Evolutionary conservation across 1,284 basidiomycete genomes (phyloP).

Genomic region (Microbotryum lychnidis-dioicae): DNA sequence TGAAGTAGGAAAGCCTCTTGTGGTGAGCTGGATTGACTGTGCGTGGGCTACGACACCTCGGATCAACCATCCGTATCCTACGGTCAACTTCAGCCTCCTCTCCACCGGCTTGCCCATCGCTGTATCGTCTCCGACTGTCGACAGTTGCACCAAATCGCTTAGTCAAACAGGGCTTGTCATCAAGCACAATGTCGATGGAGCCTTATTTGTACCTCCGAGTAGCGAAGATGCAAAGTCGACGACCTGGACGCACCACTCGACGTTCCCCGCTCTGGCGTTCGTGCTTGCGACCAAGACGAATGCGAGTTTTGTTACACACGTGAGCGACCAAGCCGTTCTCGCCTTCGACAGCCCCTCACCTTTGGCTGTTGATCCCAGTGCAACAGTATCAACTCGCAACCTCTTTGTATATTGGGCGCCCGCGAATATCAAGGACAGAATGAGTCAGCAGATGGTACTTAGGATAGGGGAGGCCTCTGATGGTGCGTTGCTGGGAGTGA

Average conservation of each 20-base stretch:
- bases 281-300: slow-evolving; percentile 90
- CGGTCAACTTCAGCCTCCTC: slow-evolving; percentile 9
- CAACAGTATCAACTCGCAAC: slow-evolving; percentile 49
- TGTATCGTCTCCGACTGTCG: not conserved
- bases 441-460: slow-evolving; percentile 66
- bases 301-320: slow-evolving; percentile 69
- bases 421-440: slow-evolving; percentile 44
- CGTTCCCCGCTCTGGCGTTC: slow-evolving; percentile 81
- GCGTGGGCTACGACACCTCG: not conserved
- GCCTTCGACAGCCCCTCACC: slow-evolving; percentile 56
- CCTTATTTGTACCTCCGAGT: slow-evolving; percentile 50
- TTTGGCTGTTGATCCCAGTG: slow-evolving; percentile 44
- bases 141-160: not conserved
- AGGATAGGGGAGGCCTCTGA: slow-evolving; percentile 57
- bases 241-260: slow-evolving; percentile 66
- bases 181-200: slow-evolving; percentile 75
- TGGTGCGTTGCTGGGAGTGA: slow-evolving; percentile 72
- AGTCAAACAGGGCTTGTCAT: slow-evolving; percentile 51
- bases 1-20: slow-evolving; percentile 51
- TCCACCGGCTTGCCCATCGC: slow-evolving; percentile 24
- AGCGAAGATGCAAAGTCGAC: slow-evolving; percentile 32
- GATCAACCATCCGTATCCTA: slow-evolving; percentile 14
- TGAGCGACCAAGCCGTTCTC: slow-evolving; percentile 51
- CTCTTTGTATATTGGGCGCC: slow-evolving; percentile 70
- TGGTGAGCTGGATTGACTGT: slow-evolving; percentile 55